Evolutionary conservation across 1,139 yeast genomes (phyloP).

Genomic region (Yamadazyma dendronema): DNA sequence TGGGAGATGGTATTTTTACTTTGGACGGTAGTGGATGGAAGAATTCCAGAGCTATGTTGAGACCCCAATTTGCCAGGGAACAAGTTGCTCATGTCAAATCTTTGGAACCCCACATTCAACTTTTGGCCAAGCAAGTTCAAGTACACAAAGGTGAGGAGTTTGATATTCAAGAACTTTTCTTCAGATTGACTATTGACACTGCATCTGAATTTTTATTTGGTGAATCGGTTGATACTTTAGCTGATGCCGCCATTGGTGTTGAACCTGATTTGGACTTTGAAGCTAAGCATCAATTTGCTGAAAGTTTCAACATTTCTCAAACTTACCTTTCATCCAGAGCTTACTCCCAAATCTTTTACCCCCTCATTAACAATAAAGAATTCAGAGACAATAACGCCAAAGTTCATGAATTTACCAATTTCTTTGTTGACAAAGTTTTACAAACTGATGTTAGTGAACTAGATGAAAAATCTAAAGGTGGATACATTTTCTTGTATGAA

Average conservation of each 20-base stretch:
- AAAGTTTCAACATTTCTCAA: constrained; percentile 31
- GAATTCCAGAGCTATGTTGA: constrained; percentile 54
- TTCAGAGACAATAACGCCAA: constrained; percentile 26
- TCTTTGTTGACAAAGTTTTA: constrained; percentile 27
- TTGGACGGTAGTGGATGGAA: constrained; percentile 58
- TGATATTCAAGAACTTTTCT: constrained; percentile 51
- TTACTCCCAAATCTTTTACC: constrained; percentile 27
- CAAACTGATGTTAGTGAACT: constrained; percentile 26
- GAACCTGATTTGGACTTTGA: constrained; percentile 30
- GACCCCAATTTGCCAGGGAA: constrained; percentile 59
- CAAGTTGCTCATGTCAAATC: constrained; percentile 50
- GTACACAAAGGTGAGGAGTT: constrained; percentile 29
- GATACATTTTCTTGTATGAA: constrained; percentile 44
- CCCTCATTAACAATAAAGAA: constrained; percentile 26
- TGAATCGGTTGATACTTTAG: constrained; percentile 44
- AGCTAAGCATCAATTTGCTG: constrained; percentile 22
- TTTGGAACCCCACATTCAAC: constrained; percentile 48
- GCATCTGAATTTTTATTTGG: constrained; percentile 63
- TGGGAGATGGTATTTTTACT: constrained; percentile 61
- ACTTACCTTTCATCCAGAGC: constrained; percentile 29
- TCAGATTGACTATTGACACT: constrained; percentile 53
- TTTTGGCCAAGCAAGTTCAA: constrained; percentile 32
- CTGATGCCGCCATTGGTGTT: constrained; percentile 51
- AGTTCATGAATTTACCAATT: constrained; percentile 37
- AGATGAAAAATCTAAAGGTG: constrained; percentile 34